phyloP scores from a whole-genome alignment of 257 asterid genomes.

The Penstemon davidsonii region DNA sequence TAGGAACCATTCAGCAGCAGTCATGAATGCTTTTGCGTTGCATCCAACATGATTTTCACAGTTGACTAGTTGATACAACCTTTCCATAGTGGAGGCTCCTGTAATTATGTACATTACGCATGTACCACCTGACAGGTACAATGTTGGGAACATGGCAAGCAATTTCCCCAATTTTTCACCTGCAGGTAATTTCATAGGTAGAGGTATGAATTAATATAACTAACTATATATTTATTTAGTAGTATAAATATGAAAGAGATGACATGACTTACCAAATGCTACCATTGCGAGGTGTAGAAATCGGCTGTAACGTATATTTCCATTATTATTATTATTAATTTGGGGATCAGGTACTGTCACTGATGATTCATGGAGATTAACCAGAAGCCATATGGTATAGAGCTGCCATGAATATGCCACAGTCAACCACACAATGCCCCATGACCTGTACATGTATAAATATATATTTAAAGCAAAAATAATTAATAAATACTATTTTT shows the following conservation, averaged over 20 bases:
- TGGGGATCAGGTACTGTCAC: background rate
- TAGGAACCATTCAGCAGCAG: constrained; percentile 59
- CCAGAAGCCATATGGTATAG: constrained; percentile 64
- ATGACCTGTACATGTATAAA: constrained; percentile 37
- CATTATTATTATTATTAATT: background rate
- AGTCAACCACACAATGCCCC: constrained; percentile 47
- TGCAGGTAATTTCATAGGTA: constrained; percentile 10
- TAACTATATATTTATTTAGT: background rate
- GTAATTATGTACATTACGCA: constrained; percentile 52
- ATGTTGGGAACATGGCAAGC: constrained; percentile 57
- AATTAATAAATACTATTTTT: background rate
- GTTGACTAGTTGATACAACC: constrained; percentile 28
- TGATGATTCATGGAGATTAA: constrained; percentile 56
- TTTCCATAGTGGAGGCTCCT: constrained; percentile 51
- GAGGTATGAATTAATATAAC: no score
- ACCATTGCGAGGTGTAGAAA: constrained; percentile 49
- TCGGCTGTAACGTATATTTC: constrained; percentile 62
- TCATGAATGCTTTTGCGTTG: constrained; percentile 19
- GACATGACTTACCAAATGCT: constrained; percentile 48
- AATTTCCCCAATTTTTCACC: constrained; percentile 65
- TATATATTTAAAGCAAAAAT: no score
- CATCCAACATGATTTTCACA: constrained; percentile 31
- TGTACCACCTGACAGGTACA: constrained; percentile 69
- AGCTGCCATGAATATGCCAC: constrained; percentile 58
- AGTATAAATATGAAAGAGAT: background rate